A percentile compares a stretch with the other conserved stretches of the same genome.
phyloP scores from a whole-genome alignment of 768 basidiomycete species.

The Amanita rubescens region DNA sequence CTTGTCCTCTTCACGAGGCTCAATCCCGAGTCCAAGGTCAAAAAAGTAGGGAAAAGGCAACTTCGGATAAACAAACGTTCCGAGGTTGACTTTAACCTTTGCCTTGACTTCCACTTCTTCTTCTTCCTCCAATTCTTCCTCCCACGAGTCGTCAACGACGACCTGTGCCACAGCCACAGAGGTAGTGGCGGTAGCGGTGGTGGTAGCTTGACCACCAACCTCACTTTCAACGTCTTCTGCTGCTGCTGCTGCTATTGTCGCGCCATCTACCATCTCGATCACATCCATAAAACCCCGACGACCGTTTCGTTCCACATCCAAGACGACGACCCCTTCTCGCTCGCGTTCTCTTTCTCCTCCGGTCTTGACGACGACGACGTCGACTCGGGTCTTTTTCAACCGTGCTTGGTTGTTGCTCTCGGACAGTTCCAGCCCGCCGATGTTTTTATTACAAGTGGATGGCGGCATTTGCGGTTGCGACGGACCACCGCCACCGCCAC shows the following conservation, averaged over 20 bases:
- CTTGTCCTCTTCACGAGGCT: conserved; percentile 13
- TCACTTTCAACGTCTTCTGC: conserved; percentile 9
- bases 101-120: conserved; percentile 20
- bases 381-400: conserved; percentile 2
- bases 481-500: neutral
- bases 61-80: conserved; percentile 51
- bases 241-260: too few species aligned
- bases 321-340: too few species aligned
- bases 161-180: too few species aligned
- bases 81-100: conserved; percentile 34
- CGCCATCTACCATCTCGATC: neutral
- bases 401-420: neutral
- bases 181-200: too few species aligned
- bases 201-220: conserved; percentile 13
- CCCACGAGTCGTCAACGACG: too few species aligned
- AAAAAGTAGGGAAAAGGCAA: conserved; percentile 55
- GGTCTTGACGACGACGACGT: conserved; percentile 1
- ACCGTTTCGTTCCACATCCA: neutral
- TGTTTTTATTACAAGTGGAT: neutral
- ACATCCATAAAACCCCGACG: neutral
- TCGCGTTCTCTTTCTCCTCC: conserved; percentile 9
- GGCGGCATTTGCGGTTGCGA: conserved; percentile 1
- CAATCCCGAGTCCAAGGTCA: conserved; percentile 24
- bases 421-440: conserved; percentile 7
- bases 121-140: conserved; percentile 16